These are phyloP conservation scores for Cytauxzoon felis DNA, from an alignment of 169 alveolate genomes.

Conservation along the genomic window DNA sequence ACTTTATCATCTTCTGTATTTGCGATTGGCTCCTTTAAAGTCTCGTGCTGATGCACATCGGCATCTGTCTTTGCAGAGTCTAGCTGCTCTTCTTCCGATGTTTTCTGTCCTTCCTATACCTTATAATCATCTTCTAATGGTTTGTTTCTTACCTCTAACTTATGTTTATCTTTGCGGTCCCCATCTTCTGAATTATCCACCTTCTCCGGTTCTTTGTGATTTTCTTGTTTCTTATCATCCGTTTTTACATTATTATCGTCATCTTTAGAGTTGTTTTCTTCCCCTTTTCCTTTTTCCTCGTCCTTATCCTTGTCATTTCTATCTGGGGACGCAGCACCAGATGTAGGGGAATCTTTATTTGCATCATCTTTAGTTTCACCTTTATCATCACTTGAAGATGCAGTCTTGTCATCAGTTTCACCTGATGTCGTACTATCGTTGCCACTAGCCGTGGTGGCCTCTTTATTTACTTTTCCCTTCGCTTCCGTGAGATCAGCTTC, in stretches of 20 bases:
- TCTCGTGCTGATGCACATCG: not conserved
- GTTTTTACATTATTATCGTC: not conserved
- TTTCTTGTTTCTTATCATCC: constrained; percentile 18
- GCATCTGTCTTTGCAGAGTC: not conserved
- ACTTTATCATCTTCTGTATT: not conserved
- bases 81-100: not conserved
- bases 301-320: not conserved
- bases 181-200: not conserved
- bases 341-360: not conserved
- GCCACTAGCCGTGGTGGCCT: not conserved
- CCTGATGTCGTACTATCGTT: not conserved
- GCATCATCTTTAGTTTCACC: not conserved
- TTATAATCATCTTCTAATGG: not conserved
- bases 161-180: not conserved
- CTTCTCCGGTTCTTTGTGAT: not conserved
- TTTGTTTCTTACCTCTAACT: not conserved
- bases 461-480: not conserved
- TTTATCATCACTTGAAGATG: not conserved
- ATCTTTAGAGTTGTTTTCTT: not conserved
- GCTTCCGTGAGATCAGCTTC: constrained; percentile 1
- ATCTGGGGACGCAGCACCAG: too few species aligned
- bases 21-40: not conserved
- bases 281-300: not conserved
- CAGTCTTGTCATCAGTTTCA: not conserved
- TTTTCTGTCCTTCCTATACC: not conserved